Evolutionary conservation across 108 stramenopile species (phyloP), one percentile per base, ranked within the genome.

Genomic region (Cyclotella sp.): DNA sequence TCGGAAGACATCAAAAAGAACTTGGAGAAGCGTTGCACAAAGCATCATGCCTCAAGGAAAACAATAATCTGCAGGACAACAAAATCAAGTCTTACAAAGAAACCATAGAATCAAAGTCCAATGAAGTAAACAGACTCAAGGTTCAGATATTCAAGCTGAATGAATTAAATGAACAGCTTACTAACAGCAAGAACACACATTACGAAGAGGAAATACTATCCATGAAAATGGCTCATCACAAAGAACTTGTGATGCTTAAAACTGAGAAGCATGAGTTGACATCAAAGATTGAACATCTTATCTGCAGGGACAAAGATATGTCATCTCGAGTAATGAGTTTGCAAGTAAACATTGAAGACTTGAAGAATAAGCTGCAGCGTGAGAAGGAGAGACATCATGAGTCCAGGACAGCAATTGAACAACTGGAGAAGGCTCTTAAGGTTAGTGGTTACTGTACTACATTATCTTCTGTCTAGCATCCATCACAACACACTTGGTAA

Each of bases 141-240:
- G 52, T 6, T 53, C n/a, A 53, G 52, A 53, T 53, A 12, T 7
- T 19, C 18, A 53, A n/a, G n/a, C n/a, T n/a, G n/a, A n/a, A n/a
- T n/a, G n/a, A n/a, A 53, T 19, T 53, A 19, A 10, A 12, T 14
- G 52, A 53, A n/a, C 52, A 19, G 18, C 52, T 53, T n/a, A 19
- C 15, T 7, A 53, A 53, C 21, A 7, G 21, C 13, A 13, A 9
- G 21, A 19, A n/a, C 18, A 14, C 15, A 6, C 52, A 14, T 10
- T 19, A 53, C 52, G 21, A 53, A 19, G n/a, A 53, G 21, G 52
- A 53, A 53, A 12, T 53, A 10, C 6, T 18, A 19, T 12, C 52
- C 52, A 53, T 53, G 52, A 53, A 53, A 53, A 53, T 53, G 52
- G 52, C 52, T 10, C 52, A 53, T n/a, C 52, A 53, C 52, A 53